These are phyloP conservation scores for Hypsizygus marmoreus DNA, from an alignment of 768 basidiomycete species.

Conservation along the genomic window DNA sequence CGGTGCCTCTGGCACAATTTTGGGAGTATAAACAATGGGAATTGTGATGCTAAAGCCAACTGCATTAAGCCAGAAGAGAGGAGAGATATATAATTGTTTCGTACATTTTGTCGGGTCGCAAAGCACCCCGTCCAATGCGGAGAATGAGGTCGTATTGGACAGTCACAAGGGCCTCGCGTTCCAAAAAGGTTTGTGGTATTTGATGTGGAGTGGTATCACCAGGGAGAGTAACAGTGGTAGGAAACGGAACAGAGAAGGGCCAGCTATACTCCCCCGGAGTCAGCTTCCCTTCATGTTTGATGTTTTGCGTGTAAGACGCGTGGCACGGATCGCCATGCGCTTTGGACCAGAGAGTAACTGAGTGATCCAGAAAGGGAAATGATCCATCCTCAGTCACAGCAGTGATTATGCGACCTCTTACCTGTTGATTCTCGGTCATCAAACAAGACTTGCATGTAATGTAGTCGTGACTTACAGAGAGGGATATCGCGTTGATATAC, in stretches of 20 bases:
- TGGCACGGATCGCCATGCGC: slow-evolving; percentile 30
- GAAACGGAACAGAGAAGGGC: slow-evolving; percentile 42
- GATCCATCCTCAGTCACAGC: slow-evolving; percentile 28
- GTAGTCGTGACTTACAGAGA: slow-evolving; percentile 31
- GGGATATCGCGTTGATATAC: slow-evolving; percentile 27
- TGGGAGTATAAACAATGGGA: slow-evolving; percentile 35
- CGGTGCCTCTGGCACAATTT: slow-evolving; percentile 28
- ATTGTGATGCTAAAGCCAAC: slow-evolving; percentile 13
- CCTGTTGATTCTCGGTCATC: slow-evolving; percentile 14
- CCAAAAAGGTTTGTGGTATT: slow-evolving; percentile 36
- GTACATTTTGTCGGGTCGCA: slow-evolving; percentile 42
- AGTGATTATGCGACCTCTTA: slow-evolving; percentile 32
- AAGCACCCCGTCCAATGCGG: slow-evolving; percentile 36
- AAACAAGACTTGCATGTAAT: too few species aligned
- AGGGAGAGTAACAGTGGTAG: slow-evolving; percentile 27
- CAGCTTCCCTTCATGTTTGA: slow-evolving; percentile 15
- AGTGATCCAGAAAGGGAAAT: slow-evolving; percentile 30
- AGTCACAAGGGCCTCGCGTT: slow-evolving; percentile 30
- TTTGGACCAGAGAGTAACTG: slow-evolving; percentile 33
- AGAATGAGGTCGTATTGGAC: slow-evolving; percentile 40
- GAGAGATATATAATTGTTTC: slow-evolving; percentile 6
- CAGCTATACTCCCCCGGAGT: slow-evolving; percentile 34
- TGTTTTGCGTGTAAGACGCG: slow-evolving; percentile 11
- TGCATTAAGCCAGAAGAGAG: neutral
- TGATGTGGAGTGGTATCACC: slow-evolving; percentile 12